Conservation (phyloP, 1,284 basidiomycete genomes). For the Sporisorium reilianum region DNA sequence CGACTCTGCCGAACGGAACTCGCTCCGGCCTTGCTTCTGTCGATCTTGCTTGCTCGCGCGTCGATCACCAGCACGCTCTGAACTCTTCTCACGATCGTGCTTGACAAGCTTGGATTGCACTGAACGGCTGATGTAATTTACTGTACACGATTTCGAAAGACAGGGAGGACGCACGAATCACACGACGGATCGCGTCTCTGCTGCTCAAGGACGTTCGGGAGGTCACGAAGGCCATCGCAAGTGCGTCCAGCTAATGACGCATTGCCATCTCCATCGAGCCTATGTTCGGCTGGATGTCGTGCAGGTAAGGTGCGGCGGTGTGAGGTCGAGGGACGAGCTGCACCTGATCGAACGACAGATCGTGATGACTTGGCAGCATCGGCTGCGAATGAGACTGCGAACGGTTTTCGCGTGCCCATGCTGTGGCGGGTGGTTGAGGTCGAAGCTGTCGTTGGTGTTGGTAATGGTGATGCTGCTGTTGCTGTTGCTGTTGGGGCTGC, state of each 20-base stretch:
- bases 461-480: background rate
- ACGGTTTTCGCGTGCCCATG: background rate
- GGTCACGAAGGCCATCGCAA: background rate
- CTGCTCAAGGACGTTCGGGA: background rate
- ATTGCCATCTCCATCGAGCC: conserved; percentile 7
- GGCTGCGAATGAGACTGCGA: conserved; percentile 6
- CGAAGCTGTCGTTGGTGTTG: background rate
- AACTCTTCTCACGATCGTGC: too few relatives aligned
- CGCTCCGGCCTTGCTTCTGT: background rate
- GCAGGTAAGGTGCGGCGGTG: conserved; percentile 6
- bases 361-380: background rate
- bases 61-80: background rate
- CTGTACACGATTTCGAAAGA: background rate
- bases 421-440: background rate
- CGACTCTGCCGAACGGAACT: background rate
- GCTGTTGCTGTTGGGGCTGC: background rate
- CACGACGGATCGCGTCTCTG: background rate
- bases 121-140: background rate
- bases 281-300: background rate
- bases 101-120: background rate
- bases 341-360: background rate
- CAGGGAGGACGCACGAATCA: background rate
- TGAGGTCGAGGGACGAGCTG: conserved; percentile 10
- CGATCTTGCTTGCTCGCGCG: background rate
- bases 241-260: background rate